Evolutionary conservation across 202 grass and related monocot genomes (phyloP), one percentile per base, ranked within the genome.

Genomic region (Elaeis oleifera): DNA sequence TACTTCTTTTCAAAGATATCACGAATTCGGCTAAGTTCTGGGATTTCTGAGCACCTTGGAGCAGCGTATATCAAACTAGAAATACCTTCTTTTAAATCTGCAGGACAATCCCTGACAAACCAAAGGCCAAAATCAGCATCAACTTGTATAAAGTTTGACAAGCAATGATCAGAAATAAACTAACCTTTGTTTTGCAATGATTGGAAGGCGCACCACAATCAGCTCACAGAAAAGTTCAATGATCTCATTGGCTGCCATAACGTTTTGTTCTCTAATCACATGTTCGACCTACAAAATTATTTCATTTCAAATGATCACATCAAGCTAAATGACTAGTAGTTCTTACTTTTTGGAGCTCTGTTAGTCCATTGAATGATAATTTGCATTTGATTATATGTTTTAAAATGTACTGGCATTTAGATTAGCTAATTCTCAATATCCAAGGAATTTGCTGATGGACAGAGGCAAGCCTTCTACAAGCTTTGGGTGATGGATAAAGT

Each of bases 251-350:
- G 82, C 94, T 26, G 85, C 85, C 82, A 89, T 83, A 54, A 77
- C 71, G 59, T 94, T 99, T 69, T 99, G 88, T 65, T 99, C 88
- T 78, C 88, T 92, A 76, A 99, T 99, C 49, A 99, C 94, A 82
- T 99, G 88, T 64, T 99, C 94, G 3, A 99, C 94, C 88, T 99
- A 64, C 70, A 86, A 48, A 77, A 59, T 39, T 39, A 39, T 39
- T 39, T 39, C 36, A 13, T 39, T 39, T 39, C 36, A 39, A 1
- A 39, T 13, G 36, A 39, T 0, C 7, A 39, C 8, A 13, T 39
- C 36, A 39, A 39, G 2, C 2, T 39, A 11, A 39, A 39, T 39
- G 36, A 39, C 1, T 39, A 39, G 9, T 13, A 39, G 9, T 39
- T 39, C 8, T 39, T 39, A 39, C 36, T 39, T 2, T 39, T 11